phyloP scores from a whole-genome alignment of 352 stramenopile species.

The Phytophthora parvispora region DNA sequence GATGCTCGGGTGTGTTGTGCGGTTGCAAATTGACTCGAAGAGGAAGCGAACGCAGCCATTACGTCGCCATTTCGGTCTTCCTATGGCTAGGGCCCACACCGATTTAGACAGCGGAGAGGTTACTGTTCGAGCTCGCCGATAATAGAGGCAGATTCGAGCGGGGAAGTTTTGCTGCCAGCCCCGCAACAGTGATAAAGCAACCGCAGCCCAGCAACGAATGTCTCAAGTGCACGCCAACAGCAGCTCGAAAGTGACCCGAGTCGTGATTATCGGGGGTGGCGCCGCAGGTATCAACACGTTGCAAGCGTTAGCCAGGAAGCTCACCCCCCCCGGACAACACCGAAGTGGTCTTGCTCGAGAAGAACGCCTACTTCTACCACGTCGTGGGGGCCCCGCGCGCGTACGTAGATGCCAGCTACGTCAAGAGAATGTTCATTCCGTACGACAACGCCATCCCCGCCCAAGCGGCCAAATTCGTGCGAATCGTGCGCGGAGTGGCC shows the following conservation, averaged over 20 bases:
- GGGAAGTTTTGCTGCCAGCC: background rate
- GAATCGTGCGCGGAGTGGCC: slow-evolving; percentile 30
- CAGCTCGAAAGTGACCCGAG: slow-evolving; percentile 23
- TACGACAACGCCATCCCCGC: slow-evolving; percentile 42
- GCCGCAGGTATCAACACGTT: slow-evolving; percentile 41
- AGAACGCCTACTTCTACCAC: slow-evolving; percentile 52
- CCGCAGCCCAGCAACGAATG: background rate
- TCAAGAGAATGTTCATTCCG: slow-evolving; percentile 48
- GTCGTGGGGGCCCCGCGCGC: slow-evolving; percentile 42
- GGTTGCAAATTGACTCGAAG: too few species aligned
- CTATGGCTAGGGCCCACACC: too few species aligned
- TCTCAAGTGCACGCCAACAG: slow-evolving; percentile 16
- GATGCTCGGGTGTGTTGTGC: too few species aligned
- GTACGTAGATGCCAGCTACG: slow-evolving; percentile 43
- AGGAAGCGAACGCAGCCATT: too few species aligned
- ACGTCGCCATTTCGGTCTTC: too few species aligned
- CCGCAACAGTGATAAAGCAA: background rate
- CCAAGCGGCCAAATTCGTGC: slow-evolving; percentile 20
- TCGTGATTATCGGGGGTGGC: slow-evolving; percentile 48
- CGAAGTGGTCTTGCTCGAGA: slow-evolving; percentile 50
- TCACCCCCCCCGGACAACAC: slow-evolving; percentile 31
- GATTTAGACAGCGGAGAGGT: background rate
- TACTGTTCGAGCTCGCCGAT: background rate
- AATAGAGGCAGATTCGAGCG: background rate
- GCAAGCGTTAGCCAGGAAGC: slow-evolving; percentile 35